phyloP scores from a whole-genome alignment of 1,284 basidiomycete species.

The Papiliotrema nemorosa region DNA sequence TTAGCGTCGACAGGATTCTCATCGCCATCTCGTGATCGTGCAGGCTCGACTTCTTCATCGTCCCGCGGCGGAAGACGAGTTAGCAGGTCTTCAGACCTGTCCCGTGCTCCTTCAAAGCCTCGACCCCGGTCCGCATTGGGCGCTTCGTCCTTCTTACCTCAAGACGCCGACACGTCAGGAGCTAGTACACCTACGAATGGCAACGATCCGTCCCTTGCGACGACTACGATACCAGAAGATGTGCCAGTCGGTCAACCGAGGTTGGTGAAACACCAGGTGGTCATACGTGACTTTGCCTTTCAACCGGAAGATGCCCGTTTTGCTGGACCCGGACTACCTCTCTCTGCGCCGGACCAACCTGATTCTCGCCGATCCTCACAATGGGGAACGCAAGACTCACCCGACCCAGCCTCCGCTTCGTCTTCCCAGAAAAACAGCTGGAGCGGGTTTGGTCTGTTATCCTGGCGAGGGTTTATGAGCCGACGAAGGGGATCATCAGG shows the following conservation, averaged over 20 bases:
- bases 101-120: constrained; percentile 6
- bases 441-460: constrained; percentile 23
- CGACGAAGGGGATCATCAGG: not conserved
- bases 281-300: constrained; percentile 43
- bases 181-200: not conserved
- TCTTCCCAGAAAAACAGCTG: constrained; percentile 13
- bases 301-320: constrained; percentile 27
- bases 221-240: constrained; percentile 1
- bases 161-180: not conserved
- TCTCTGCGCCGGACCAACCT: constrained; percentile 1
- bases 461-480: constrained; percentile 24
- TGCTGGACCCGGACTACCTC: constrained; percentile 4
- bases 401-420: constrained; percentile 15
- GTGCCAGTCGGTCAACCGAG: not conserved
- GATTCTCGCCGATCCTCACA: not conserved
- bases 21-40: constrained; percentile 12
- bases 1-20: not conserved
- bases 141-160: constrained; percentile 10
- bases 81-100: not conserved
- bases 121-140: constrained; percentile 15
- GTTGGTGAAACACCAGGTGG: constrained; percentile 5
- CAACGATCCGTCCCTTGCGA: not conserved
- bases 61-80: constrained; percentile 2
- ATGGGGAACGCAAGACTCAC: constrained; percentile 6
- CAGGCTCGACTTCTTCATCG: constrained; percentile 17